Percentiles rank a stretch among this genome's conserved stretches.
Evolutionary conservation across 2,329 filamentous ascomycete species (phyloP).

Genomic region (Ophiosphaerella herpotricha): DNA sequence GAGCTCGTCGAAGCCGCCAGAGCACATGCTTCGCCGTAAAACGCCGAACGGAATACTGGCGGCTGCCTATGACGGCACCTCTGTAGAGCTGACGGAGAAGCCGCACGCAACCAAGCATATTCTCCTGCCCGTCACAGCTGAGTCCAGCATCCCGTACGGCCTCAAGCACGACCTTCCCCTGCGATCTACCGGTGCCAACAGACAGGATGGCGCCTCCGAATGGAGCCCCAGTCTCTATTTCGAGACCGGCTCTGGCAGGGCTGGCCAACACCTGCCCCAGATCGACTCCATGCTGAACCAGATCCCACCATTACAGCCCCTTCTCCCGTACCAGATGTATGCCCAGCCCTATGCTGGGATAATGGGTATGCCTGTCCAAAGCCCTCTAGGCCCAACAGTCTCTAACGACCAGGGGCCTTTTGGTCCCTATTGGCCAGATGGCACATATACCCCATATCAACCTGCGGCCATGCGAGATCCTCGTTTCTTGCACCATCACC

Average conservation of each 20-base stretch:
- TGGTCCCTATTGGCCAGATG: conserved; percentile 50
- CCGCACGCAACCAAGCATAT: conserved; percentile 84
- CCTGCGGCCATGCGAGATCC: conserved; percentile 48
- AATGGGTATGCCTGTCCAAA: conserved; percentile 42
- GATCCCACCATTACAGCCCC: conserved; percentile 59
- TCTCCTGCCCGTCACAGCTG: conserved; percentile 66
- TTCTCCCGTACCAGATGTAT: conserved; percentile 57
- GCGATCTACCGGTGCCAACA: conserved; percentile 32
- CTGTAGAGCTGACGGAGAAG: conserved; percentile 71
- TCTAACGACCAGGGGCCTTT: conserved; percentile 49
- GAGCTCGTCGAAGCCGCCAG: conserved; percentile 49
- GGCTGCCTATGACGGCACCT: conserved; percentile 86
- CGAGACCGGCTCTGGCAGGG: conserved; percentile 40
- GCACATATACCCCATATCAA: conserved; percentile 47
- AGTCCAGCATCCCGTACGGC: conserved; percentile 40
- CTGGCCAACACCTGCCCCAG: conserved; percentile 53
- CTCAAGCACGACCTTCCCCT: conserved; percentile 45
- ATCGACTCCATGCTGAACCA: conserved; percentile 67
- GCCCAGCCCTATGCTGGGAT: conserved; percentile 37
- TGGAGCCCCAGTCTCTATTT: conserved; percentile 46
- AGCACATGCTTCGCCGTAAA: conserved; percentile 86
- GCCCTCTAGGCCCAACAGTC: conserved; percentile 44
- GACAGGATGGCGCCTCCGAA: conserved; percentile 28
- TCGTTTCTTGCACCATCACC: conserved; percentile 41
- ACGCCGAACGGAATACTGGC: conserved; percentile 93